Evolutionary conservation across 495 filamentous ascomycete species (phyloP).

Genomic region (Aspergillus funiculosus): DNA sequence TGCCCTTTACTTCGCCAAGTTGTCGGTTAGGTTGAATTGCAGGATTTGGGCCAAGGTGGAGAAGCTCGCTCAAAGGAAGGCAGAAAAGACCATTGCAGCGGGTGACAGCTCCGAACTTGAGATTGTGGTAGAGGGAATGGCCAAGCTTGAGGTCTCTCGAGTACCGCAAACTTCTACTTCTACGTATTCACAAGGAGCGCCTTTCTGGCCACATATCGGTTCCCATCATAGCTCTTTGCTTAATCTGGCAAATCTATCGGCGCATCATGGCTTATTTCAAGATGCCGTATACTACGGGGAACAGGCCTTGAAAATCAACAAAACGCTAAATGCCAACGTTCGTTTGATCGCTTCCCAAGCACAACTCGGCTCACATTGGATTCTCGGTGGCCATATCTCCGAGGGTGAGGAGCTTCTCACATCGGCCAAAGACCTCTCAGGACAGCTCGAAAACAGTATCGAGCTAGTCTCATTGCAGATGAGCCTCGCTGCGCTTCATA

Average conservation of each 20-base stretch:
- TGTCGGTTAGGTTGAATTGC: constrained; percentile 59
- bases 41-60: constrained; percentile 68
- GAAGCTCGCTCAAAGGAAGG: constrained; percentile 36
- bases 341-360: constrained; percentile 49
- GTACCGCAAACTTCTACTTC: constrained; percentile 22
- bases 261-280: constrained; percentile 76
- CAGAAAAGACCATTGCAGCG: constrained; percentile 23
- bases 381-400: constrained; percentile 53
- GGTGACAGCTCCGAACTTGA: constrained; percentile 33
- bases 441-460: constrained; percentile 39
- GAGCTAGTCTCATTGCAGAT: constrained; percentile 43
- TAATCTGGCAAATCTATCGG: constrained; percentile 68
- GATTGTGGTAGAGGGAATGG: constrained; percentile 38
- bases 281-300: constrained; percentile 89
- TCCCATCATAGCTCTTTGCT: constrained; percentile 62
- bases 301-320: constrained; percentile 73
- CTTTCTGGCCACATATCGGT: constrained; percentile 75
- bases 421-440: constrained; percentile 40
- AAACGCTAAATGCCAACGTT: constrained; percentile 56
- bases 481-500: constrained; percentile 39
- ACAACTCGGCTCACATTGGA: constrained; percentile 58
- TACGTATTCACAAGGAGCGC: constrained; percentile 49
- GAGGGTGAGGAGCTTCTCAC: constrained; percentile 58
- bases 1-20: constrained; percentile 61
- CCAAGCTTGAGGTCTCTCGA: constrained; percentile 38